Evolutionary conservation across 148 eudicot genomes (phyloP).

Genomic region (Vaccinium myrtillus): DNA sequence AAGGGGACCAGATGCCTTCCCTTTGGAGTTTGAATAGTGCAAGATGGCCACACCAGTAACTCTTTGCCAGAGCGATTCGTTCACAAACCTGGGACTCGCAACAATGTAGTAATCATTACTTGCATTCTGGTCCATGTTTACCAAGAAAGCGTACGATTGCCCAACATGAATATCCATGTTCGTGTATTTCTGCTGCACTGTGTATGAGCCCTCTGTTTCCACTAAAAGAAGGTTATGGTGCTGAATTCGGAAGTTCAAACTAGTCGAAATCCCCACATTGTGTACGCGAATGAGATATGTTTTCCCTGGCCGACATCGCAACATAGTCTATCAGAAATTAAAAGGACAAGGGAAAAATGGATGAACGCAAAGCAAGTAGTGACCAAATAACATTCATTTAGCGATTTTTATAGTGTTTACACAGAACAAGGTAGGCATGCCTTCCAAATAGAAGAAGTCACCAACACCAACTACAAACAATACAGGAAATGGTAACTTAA

Average conservation of each 20-base stretch:
- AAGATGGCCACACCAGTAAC: slow-evolving; percentile 92
- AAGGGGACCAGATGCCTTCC: slow-evolving; percentile 90
- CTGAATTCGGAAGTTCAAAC: slow-evolving; percentile 94
- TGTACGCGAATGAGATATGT: slow-evolving; percentile 91
- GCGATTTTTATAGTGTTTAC: neutral
- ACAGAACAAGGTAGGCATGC: too few species aligned
- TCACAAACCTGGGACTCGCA: slow-evolving; percentile 87
- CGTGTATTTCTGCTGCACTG: slow-evolving; percentile 91
- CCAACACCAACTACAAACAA: too few species aligned
- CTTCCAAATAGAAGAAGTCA: too few species aligned
- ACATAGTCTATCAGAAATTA: neutral
- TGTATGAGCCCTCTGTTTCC: slow-evolving; percentile 93
- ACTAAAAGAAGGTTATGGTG: slow-evolving; percentile 86
- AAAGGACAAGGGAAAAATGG: neutral
- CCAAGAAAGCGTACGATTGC: slow-evolving; percentile 84
- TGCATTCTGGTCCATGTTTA: slow-evolving; percentile 94
- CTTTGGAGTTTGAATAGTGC: slow-evolving; percentile 85
- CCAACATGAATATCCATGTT: slow-evolving; percentile 95
- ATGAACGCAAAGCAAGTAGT: neutral
- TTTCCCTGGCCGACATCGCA: slow-evolving; percentile 55
- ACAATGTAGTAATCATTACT: slow-evolving; percentile 93
- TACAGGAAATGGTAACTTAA: too few species aligned
- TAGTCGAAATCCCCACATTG: slow-evolving; percentile 87
- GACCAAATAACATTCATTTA: neutral
- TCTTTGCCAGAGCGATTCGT: slow-evolving; percentile 71